Evolutionary conservation across 305 asterid genomes (phyloP), one percentile per base, ranked within the genome.

Genomic region (Rubia tinctorum): DNA sequence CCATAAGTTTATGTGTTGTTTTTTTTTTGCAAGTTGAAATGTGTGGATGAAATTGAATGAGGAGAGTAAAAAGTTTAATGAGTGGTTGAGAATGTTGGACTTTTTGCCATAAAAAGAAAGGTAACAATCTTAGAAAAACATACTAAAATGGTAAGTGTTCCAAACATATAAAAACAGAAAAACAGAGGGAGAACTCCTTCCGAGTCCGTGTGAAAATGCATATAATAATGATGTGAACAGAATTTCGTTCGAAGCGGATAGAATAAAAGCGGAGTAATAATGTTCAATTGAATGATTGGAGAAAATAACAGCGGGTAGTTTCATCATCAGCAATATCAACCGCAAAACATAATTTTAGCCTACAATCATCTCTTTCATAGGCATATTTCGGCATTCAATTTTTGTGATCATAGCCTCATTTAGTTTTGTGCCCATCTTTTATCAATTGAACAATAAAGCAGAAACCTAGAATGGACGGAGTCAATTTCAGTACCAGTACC

Each of bases 261-360:
- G 13, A 18, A 56, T 56, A 18, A 56, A 18, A 22, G 7, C 13
- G 1, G 6, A 55, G 9, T 59, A 39, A 23, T 9, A 77, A 7
- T 25, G 76, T 68, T 23, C 14, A 25, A 42, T 20, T 13, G 40
- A 64, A 62, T 40, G 30, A 70, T 60, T 61, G 69, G 27, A 45
- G 23, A 34, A 45, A 44, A 18, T 51, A 37, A 47, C 15, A 58
- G 67, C 18, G n/a, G 62, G 13, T 27, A 39, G 56, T 15, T 49
- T 15, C 20, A 14, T 49, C 7, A 49, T 49, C 7, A 49, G 22
- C 59, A 53, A 53, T 22, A 6, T 53, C 59, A 7, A 53, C 60
- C 60, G 18, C 25, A 7, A 53, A 6, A 1, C 0, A 4, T 18
- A 17, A 8, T 53, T 53, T n/a, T 53, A 53, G 60, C 23, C 60